Percentiles rank a stretch among this genome's conserved stretches.
Conservation (phyloP, 176 grass and related monocot genomes). For the Triticum turgidum region DNA sequence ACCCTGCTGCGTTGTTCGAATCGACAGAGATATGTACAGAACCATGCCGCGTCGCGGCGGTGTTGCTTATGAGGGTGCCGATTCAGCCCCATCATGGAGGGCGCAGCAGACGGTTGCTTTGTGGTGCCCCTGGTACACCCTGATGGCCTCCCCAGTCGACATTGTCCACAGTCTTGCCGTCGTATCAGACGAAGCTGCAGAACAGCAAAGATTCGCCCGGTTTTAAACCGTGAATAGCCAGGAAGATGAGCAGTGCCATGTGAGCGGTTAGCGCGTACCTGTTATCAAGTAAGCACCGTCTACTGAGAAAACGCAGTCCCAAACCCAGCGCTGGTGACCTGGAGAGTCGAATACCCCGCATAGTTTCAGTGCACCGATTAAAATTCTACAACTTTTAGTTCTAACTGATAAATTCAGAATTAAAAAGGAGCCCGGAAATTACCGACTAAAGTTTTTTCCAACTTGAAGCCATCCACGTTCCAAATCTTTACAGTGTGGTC, state of each 20-base stretch:
- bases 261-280: slow-evolving; percentile 31
- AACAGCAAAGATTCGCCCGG: not conserved
- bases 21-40: slow-evolving; percentile 22
- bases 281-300: slow-evolving; percentile 93
- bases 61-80: slow-evolving; percentile 33
- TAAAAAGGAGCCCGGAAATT: not conserved
- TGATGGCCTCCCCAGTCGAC: slow-evolving; percentile 76
- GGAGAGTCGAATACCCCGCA: not conserved
- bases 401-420: not conserved
- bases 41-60: not conserved
- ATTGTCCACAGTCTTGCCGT: slow-evolving; percentile 80
- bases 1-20: not conserved
- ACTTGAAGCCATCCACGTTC: slow-evolving; percentile 94
- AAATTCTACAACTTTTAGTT: too few species aligned
- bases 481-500: slow-evolving; percentile 97
- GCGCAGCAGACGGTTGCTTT: slow-evolving; percentile 75
- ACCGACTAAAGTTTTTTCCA: slow-evolving; percentile 84
- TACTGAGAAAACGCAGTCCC: slow-evolving; percentile 92
- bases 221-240: not conserved
- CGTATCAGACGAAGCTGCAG: slow-evolving; percentile 83
- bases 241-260: not conserved
- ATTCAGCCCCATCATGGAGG: slow-evolving; percentile 82
- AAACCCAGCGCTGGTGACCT: slow-evolving; percentile 95
- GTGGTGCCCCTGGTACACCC: slow-evolving; percentile 90
- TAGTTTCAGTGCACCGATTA: too few species aligned